Evolutionary conservation across 2,329 filamentous ascomycete species (phyloP), one percentile per base, ranked within the genome.

Genomic region (Leptographium galeiforme): DNA sequence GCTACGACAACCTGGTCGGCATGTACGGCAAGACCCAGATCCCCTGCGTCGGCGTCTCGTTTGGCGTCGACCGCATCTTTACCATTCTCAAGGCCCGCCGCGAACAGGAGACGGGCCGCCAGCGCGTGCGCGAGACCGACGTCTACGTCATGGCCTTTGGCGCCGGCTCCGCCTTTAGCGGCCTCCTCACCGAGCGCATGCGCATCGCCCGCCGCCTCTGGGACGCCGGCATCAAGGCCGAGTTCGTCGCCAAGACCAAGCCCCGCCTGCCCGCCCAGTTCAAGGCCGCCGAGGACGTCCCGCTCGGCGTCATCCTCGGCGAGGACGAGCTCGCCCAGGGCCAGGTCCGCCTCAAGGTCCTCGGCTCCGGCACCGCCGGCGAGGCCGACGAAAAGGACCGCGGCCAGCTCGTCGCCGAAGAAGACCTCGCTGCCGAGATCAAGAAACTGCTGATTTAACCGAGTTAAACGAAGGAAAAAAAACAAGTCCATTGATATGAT

Each of bases 91-190:
- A 95, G 68, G 84, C 87, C 13, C 81, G 79, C 57, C 78, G 77
- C 54, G 78, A 80, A 55, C 75, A 78, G 55, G 57, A 58, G 53
- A 39, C 50, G 12, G 56, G 50, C 52, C 68, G 70, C 34, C 70
- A 82, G 51, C 74, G 86, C 58, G 75, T 76, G 58, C 89, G 84
- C 63, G 86, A 93, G 61, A 84, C 90, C 3, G 90, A 97, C 64
- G 89, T 90, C 47, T 96, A 82, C 68, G 85, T 97, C 63, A 97
- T 97, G 89, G 89, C 89, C 0, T 89, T 96, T 63, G 90, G 89
- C 52, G 86, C 87, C 51, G 86, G 88, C 52, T 6, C 14, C 40
- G 11, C n/a, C 14, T 59, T 58, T 43, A 91, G 90, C 69, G 89
- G 88, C 47, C 74, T 94, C 58, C 70, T 95, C 53, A 81, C 82